A percentile compares a stretch with the other conserved stretches of the same genome.
Conservation (phyloP, 352 stramenopile genomes). For the Pythium diclinum region DNA sequence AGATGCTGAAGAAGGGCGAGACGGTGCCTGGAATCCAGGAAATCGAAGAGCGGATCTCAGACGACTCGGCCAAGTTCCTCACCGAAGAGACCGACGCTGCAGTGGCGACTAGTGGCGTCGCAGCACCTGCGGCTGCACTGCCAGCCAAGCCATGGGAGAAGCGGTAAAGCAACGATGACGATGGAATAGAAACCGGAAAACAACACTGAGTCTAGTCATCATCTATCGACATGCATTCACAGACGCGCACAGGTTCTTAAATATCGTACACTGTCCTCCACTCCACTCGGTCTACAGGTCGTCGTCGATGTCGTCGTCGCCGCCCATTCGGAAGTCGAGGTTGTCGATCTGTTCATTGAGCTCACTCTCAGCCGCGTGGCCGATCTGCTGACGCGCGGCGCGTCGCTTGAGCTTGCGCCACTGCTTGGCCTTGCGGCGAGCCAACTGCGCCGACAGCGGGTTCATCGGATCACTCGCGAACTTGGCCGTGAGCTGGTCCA, state of each 20-base stretch:
- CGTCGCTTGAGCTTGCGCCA: slow-evolving; percentile 77
- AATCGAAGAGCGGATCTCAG: slow-evolving; percentile 70
- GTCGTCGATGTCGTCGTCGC: slow-evolving; percentile 25
- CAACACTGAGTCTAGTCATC: neutral
- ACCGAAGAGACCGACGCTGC: neutral
- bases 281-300: slow-evolving; percentile 18
- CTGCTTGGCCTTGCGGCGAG: slow-evolving; percentile 64
- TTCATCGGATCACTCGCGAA: slow-evolving; percentile 56
- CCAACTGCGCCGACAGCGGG: slow-evolving; percentile 48
- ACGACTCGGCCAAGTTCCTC: slow-evolving; percentile 40
- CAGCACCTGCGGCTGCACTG: neutral
- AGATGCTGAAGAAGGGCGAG: slow-evolving; percentile 70
- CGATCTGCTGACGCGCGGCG: slow-evolving; percentile 57
- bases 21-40: slow-evolving; percentile 67
- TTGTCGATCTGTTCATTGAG: slow-evolving; percentile 62
- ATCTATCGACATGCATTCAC: neutral
- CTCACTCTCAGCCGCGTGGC: slow-evolving; percentile 41
- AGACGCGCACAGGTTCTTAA: slow-evolving; percentile 6
- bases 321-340: slow-evolving; percentile 39
- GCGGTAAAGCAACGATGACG: neutral
- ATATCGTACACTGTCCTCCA: neutral
- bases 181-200: neutral
- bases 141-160: slow-evolving; percentile 26
- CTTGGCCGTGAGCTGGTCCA: slow-evolving; percentile 49
- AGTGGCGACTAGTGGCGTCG: neutral